phyloP scores from a whole-genome alignment of 2,329 filamentous ascomycete genomes.

The Corynespora cassiicola region DNA sequence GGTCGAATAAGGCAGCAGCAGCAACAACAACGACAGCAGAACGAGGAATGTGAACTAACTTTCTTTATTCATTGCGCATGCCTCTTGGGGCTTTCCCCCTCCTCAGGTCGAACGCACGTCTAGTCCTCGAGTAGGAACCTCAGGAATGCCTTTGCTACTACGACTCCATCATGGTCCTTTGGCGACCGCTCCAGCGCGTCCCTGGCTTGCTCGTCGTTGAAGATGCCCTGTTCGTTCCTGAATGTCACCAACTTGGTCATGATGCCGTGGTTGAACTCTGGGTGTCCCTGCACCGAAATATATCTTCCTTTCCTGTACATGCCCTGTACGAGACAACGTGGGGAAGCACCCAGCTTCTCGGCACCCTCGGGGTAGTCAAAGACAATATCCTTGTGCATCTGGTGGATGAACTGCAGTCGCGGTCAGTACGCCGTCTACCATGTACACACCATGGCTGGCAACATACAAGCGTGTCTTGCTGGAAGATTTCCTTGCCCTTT shows the following conservation, averaged over 20 bases:
- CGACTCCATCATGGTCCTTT: conserved; percentile 79
- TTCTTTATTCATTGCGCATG: too few relatives aligned
- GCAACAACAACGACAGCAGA: too few relatives aligned
- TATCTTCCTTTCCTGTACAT: conserved; percentile 73
- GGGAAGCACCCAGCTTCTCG: conserved; percentile 68
- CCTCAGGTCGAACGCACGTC: too few relatives aligned
- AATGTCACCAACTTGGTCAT: conserved; percentile 71
- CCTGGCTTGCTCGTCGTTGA: conserved; percentile 71
- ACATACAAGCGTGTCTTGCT: conserved; percentile 66
- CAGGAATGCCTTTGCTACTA: conserved; percentile 75
- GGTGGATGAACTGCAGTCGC: conserved; percentile 68
- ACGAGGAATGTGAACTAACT: too few relatives aligned
- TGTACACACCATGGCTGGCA: too few relatives aligned
- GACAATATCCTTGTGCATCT: conserved; percentile 87
- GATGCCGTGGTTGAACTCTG: conserved; percentile 79
- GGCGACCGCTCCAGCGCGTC: conserved; percentile 72
- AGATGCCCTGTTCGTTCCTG: conserved; percentile 71
- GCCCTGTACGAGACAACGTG: conserved; percentile 75
- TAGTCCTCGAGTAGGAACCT: conserved; percentile 71
- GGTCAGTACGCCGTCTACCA: too few relatives aligned
- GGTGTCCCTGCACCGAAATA: conserved; percentile 85
- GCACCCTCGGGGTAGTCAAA: conserved; percentile 67
- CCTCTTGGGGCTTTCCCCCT: too few relatives aligned
- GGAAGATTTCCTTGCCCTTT: conserved; percentile 75
- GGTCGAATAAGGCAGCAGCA: too few relatives aligned